Base-by-base conservation (phyloP, 2,329 filamentous ascomycete species). In the Claviceps purpurea region DNA sequence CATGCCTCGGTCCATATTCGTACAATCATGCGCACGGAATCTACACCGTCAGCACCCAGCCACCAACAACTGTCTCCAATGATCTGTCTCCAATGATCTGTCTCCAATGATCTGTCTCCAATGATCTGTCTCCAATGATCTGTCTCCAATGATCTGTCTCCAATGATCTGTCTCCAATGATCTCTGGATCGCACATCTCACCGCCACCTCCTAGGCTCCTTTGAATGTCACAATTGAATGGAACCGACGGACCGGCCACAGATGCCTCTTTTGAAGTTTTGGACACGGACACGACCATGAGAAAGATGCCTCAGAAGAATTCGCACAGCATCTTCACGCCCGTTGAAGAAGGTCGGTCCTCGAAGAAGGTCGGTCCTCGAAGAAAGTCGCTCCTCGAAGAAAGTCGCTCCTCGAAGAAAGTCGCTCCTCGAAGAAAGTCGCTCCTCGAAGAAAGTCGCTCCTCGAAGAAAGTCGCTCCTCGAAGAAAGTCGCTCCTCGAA, bases 251-350 rank as follows among this genome's bases (percentile, higher is more conserved):
- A 76, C 16, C 67, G 72, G 38, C 68, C 70, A 4, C 68, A 72
- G 54, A 69, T 71, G 38, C 75, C 70, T 8, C 60, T 75, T 45
- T 62, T 77, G 50, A 77, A n/a, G n/a, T n/a, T n/a, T n/a, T n/a
- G n/a, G n/a, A 77, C 58, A 79, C 72, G 5, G 73, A 73, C 48
- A 67, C 68, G 39, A 71, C 71, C 18, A 76, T 81, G 56, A 79
- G 79, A 66, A 81, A 78, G 58, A 71, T 86, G 56, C 83, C 85
- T 2, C 86, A 84, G 61, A 82, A 87, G 37, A 90, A 90, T 65
- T 84, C 85, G 22, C 85, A 90, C 64, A 96, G 90, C 66, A 97
- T 97, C 54, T 97, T 97, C 64, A 98, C 93, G 0, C 93, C 93
- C 0, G 95, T 98, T 56, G 93, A 97, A 61, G 90, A 95, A 64